A percentile compares a stretch with the other conserved stretches of the same genome.
These are phyloP conservation scores for Vaccinium macrocarpon DNA, from an alignment of 148 eudicot genomes.

Conservation along the genomic window DNA sequence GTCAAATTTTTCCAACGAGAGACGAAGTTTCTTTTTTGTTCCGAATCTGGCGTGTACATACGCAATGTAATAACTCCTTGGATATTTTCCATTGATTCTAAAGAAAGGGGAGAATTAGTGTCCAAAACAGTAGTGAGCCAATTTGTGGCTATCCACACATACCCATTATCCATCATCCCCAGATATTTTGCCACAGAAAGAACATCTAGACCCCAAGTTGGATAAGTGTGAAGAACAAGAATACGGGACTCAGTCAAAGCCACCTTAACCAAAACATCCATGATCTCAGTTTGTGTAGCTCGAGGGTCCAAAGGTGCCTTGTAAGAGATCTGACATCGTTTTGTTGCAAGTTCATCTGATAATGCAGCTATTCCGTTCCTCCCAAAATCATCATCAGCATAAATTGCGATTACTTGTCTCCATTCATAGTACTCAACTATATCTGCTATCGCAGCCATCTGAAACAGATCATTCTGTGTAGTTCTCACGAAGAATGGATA, in stretches of 20 bases:
- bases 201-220: conserved; percentile 35
- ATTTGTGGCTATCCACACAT: conserved; percentile 35
- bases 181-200: conserved; percentile 24
- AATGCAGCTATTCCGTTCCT: conserved; percentile 58
- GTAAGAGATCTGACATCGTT: conserved; percentile 40
- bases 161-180: conserved; percentile 26
- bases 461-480: conserved; percentile 46
- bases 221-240: conserved; percentile 51
- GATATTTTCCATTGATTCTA: conserved; percentile 7
- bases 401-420: conserved; percentile 55
- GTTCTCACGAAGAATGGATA: conserved; percentile 53
- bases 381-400: conserved; percentile 58
- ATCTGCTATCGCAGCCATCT: conserved; percentile 68
- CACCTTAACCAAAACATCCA: conserved; percentile 35
- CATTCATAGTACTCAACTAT: conserved; percentile 50
- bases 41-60: conserved; percentile 35
- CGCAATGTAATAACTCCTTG: conserved; percentile 38
- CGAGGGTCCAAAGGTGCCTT: conserved; percentile 42
- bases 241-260: conserved; percentile 48
- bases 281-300: conserved; percentile 37
- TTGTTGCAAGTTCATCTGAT: conserved; percentile 41
- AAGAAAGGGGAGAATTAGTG: conserved; percentile 16
- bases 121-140: conserved; percentile 37
- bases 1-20: conserved; percentile 44
- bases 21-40: conserved; percentile 25